Evolutionary conservation across 2,329 filamentous ascomycete species (phyloP), one percentile per base, ranked within the genome.

Genomic region (Calycina herbarum): DNA sequence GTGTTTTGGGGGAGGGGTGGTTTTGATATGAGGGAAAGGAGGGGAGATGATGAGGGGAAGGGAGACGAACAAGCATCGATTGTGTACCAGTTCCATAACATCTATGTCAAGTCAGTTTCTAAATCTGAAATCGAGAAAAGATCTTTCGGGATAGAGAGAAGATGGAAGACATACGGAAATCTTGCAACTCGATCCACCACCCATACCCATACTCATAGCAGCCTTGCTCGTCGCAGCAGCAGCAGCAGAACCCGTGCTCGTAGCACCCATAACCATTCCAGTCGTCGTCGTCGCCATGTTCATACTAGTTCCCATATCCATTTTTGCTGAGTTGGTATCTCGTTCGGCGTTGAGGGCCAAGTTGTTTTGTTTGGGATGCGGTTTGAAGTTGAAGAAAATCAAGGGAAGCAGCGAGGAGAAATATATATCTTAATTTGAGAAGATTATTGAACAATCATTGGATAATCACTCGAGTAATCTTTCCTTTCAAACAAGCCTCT

Each of bases 1-100:
- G 40, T 20, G 1, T 8, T 51, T 51, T 24, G 6, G 17, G 0
- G 45, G 7, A 5, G 45, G 8, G 20, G n/a, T n/a, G n/a, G 6
- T 3, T 38, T 35, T 1, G 33, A 11, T 4, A 8, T 35, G 33
- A 11, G 33, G 6, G 33, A 35, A 8, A 17, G 5, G 17, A 48
- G 45, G n/a, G 20, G 20, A 15, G 17, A 5, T 6, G 42, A n/a
- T 1, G 42, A 17, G 11, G 7, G 13, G 17, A 7, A 11, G 45
- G n/a, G 20, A 5, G 29, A 62, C 64, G 27, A 54, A 73, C 88
- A 92, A n/a, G 88, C 78, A 75, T 90, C 86, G 74, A 91, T 80
- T 2, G 88, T 89, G 76, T 90, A 82, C 89, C 89, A 92, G 77
- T 93, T 93, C 89, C 90, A 93, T 54, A 92, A 80, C 90, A 93